These are phyloP conservation scores for Penicillium argentinense DNA, from an alignment of 495 filamentous ascomycete species.

Conservation along the genomic window DNA sequence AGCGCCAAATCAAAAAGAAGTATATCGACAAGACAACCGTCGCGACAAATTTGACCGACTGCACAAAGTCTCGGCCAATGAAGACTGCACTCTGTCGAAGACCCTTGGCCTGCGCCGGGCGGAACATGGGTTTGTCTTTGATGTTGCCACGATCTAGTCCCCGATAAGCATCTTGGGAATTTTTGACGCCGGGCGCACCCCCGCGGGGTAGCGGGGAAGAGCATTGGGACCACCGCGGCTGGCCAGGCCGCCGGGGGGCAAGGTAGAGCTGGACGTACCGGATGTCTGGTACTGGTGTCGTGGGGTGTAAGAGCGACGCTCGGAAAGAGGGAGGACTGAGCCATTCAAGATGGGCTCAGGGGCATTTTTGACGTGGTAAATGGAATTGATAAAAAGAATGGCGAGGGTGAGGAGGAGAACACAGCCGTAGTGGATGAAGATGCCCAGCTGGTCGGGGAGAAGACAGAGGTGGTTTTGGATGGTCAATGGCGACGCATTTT, in stretches of 20 bases:
- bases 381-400: slow-evolving; percentile 59
- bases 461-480: slow-evolving; percentile 88
- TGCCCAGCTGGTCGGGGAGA: slow-evolving; percentile 80
- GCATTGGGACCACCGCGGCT: slow-evolving; percentile 31
- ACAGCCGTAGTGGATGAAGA: slow-evolving; percentile 74
- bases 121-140: slow-evolving; percentile 25
- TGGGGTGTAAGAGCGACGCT: slow-evolving; percentile 23
- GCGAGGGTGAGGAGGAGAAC: slow-evolving; percentile 60
- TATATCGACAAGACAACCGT: slow-evolving; percentile 49
- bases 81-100: slow-evolving; percentile 9
- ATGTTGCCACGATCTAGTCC: slow-evolving; percentile 25
- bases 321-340: slow-evolving; percentile 39
- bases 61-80: slow-evolving; percentile 25
- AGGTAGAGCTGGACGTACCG: slow-evolving; percentile 41
- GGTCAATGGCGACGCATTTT: slow-evolving; percentile 48
- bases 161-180: slow-evolving; percentile 26
- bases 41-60: slow-evolving; percentile 40
- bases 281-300: slow-evolving; percentile 30
- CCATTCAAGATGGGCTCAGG: slow-evolving; percentile 12
- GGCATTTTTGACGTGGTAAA: slow-evolving; percentile 43
- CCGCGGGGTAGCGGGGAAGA: slow-evolving; percentile 20
- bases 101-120: slow-evolving; percentile 8
- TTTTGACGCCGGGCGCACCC: slow-evolving; percentile 11
- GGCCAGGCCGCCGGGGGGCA: slow-evolving; percentile 30
- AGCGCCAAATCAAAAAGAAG: slow-evolving; percentile 52